These are phyloP conservation scores for Apophysomyces trapeziformis DNA, from an alignment of 371 early-diverging fungal species.

Conservation along the genomic window DNA sequence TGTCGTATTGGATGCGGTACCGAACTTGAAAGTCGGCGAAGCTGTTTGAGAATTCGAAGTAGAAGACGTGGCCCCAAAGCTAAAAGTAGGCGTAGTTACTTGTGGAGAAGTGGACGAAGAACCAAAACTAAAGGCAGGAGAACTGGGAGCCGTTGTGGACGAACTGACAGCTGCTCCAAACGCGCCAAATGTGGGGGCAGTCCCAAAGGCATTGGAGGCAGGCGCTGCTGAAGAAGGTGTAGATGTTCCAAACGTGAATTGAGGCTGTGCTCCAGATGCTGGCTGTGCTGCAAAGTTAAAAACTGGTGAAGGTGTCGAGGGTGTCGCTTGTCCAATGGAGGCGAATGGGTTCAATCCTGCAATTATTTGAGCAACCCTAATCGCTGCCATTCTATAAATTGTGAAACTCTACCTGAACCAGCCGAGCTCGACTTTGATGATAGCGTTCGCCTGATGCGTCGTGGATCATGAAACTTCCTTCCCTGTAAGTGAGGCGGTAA, in stretches of 20 bases:
- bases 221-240: neutral
- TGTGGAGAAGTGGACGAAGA: neutral
- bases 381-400: neutral
- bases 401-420: neutral
- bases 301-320: neutral
- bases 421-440: neutral
- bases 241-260: constrained; percentile 2
- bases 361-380: neutral
- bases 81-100: too few species aligned
- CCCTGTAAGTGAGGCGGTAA: neutral
- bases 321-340: neutral
- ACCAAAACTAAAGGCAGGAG: neutral
- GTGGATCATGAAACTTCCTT: constrained; percentile 4
- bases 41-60: neutral
- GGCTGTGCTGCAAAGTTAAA: neutral
- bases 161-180: neutral
- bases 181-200: constrained; percentile 1
- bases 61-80: too few species aligned
- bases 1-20: neutral
- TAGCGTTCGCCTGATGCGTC: neutral
- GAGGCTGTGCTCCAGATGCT: neutral
- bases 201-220: constrained; percentile 5
- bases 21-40: constrained; percentile 1
- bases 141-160: neutral
- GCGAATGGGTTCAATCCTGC: neutral